Evolutionary conservation across 352 stramenopile genomes (phyloP).

Genomic region (Pythium aristosporum): DNA sequence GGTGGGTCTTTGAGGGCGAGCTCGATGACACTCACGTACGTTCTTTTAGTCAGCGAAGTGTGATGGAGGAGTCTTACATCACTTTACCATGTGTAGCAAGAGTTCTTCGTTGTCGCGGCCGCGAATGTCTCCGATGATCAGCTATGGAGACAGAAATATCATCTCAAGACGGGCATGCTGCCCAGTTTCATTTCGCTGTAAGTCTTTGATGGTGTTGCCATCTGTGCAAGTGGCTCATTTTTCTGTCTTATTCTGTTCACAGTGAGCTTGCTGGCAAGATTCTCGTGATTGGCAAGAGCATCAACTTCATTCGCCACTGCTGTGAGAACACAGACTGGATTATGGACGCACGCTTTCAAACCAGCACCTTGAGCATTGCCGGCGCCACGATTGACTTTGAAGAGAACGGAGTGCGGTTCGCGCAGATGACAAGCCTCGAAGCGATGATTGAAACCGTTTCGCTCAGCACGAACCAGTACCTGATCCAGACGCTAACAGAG

Average conservation of each 20-base stretch:
- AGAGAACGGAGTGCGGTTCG: slow-evolving; percentile 67
- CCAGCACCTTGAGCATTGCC: slow-evolving; percentile 34
- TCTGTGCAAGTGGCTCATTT: background rate
- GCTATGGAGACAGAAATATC: slow-evolving; percentile 87
- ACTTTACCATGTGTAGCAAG: slow-evolving; percentile 37
- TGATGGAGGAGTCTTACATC: background rate
- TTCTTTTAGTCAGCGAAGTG: background rate
- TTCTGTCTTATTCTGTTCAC: background rate
- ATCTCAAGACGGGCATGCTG: slow-evolving; percentile 81
- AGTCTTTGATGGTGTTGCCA: slow-evolving; percentile 1
- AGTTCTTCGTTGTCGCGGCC: slow-evolving; percentile 87
- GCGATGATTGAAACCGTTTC: slow-evolving; percentile 79
- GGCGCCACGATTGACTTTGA: slow-evolving; percentile 44
- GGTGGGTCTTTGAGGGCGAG: slow-evolving; percentile 87
- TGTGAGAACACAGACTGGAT: slow-evolving; percentile 89
- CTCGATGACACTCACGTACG: slow-evolving; percentile 84
- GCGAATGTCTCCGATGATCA: slow-evolving; percentile 74
- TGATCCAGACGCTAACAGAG: slow-evolving; percentile 92
- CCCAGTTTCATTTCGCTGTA: slow-evolving; percentile 87
- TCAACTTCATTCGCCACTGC: slow-evolving; percentile 98
- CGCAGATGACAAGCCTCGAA: slow-evolving; percentile 67
- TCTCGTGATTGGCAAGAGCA: slow-evolving; percentile 96
- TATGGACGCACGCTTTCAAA: slow-evolving; percentile 47
- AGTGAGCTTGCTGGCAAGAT: slow-evolving; percentile 93
- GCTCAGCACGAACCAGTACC: slow-evolving; percentile 81